A percentile compares a stretch with the other conserved stretches of the same genome.
phyloP scores from a whole-genome alignment of 169 alveolate species.

The Plasmodium vivax region DNA sequence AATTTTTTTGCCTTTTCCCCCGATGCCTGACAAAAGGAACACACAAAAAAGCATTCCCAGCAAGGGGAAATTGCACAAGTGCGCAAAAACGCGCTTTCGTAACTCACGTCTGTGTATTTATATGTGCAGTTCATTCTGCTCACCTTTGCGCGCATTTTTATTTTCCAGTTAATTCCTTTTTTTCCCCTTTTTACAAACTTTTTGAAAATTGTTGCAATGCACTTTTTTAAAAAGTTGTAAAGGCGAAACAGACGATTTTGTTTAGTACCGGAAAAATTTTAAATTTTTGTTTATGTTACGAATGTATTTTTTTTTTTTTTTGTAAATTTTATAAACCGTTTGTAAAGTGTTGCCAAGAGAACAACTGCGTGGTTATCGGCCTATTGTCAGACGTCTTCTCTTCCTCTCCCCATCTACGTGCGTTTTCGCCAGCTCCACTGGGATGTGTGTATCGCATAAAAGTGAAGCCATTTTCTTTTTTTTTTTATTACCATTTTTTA shows the following conservation, averaged over 20 bases:
- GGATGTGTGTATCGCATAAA: background rate
- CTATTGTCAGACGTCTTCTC: background rate
- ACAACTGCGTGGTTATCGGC: background rate
- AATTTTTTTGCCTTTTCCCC: background rate
- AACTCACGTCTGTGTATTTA: background rate
- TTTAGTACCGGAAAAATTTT: background rate
- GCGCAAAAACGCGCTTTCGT: background rate
- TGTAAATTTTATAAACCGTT: background rate
- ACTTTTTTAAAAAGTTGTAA: conserved; percentile 6
- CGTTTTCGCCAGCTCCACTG: background rate
- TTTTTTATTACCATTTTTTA: background rate
- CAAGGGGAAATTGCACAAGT: background rate
- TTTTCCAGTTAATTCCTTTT: background rate
- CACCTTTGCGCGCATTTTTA: conserved; percentile 5
- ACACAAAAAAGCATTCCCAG: background rate
- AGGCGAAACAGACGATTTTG: background rate
- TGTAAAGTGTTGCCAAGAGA: background rate
- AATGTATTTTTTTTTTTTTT: background rate
- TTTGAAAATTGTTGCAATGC: conserved; percentile 1
- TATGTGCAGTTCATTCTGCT: background rate
- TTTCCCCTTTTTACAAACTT: background rate
- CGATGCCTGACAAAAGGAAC: background rate
- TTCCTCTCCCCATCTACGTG: background rate
- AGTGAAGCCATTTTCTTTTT: background rate
- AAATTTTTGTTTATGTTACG: background rate